Base-by-base conservation (phyloP, 2,329 filamentous ascomycete genomes). In the Cladosporium sp. region DNA sequence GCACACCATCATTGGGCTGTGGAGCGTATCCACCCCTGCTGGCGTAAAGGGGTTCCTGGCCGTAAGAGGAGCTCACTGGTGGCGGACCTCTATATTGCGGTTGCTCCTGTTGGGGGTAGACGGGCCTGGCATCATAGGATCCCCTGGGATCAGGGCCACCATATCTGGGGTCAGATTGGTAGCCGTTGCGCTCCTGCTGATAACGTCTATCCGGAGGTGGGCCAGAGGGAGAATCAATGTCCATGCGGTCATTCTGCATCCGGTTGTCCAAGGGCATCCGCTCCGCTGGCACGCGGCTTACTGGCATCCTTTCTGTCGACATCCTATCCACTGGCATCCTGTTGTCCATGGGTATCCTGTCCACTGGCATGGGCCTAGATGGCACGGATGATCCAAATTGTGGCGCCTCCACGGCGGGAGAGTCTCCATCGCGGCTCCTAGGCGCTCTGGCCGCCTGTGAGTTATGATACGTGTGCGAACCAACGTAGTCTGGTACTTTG, bases 1-100 rank as follows among this genome's bases (percentile, higher is more conserved):
- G 62, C 33, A 60, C 58, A 40, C 59, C 59, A 55, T 62, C 61
- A 57, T 55, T 59, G 38, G 54, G 42, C 27, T 53, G 57, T 20
- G 51, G 54, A 8, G 59, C 49, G 51, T 60, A 63, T 51, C n/a
- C 20, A 38, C 41, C 33, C 22, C 54, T 57, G 47, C 36, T 15
- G 11, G 36, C 5, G 36, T 22, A 38, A 7, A 38, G 8, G 11
- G 36, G 16, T 38, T 38, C 36, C 19, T 38, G 36, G 36, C 15
- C 9, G 18, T 38, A 38, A 9, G 36, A 38, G 11, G 36, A 38
- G 16, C 16, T 38, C 35, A 60, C 59, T 12, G 62, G 58, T 33
- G 40, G 35, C 48, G 48, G n/a, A n/a, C n/a, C n/a, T n/a, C 48
- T 40, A 30, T 50, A 50, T 20, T 32, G 32, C 15, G 40, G 7